Conservation (phyloP, 495 filamentous ascomycete species). For the Apodospora peruviana region DNA sequence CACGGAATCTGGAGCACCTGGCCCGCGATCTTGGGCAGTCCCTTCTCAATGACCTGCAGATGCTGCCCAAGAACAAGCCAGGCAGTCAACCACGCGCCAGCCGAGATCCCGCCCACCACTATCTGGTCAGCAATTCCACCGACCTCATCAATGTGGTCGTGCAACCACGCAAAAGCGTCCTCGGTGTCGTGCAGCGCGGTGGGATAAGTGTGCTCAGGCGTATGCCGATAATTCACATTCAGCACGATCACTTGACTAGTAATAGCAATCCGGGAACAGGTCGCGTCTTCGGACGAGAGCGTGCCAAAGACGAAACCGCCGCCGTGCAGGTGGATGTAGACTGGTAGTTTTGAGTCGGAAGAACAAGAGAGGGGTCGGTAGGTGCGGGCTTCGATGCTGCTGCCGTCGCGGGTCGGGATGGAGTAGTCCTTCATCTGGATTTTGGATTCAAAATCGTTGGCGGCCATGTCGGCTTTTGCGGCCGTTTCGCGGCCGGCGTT, state of each 20-base stretch:
- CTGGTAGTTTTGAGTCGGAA: conserved; percentile 40
- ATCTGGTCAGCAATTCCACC: conserved; percentile 30
- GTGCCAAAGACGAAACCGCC: conserved; percentile 46
- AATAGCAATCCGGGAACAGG: conserved; percentile 33
- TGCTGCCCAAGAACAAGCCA: conserved; percentile 31
- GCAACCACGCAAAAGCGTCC: conserved; percentile 43
- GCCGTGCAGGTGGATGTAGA: conserved; percentile 46
- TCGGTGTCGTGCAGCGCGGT: conserved; percentile 40
- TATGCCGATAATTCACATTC: conserved; percentile 46
- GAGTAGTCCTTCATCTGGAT: conserved; percentile 28
- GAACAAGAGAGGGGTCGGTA: conserved; percentile 41
- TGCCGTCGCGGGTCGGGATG: conserved; percentile 37
- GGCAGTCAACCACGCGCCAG: conserved; percentile 39
- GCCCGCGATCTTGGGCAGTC: conserved; percentile 28
- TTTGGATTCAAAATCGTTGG: conserved; percentile 19
- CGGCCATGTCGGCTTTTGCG: conserved; percentile 23
- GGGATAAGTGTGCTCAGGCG: conserved; percentile 37
- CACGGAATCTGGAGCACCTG: conserved; percentile 41
- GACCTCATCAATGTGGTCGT: conserved; percentile 27
- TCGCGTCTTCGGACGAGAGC: conserved; percentile 41
- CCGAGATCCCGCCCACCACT: conserved; percentile 43
- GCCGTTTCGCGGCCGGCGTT: conserved; percentile 32
- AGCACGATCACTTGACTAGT: conserved; percentile 26
- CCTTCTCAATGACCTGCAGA: conserved; percentile 13
- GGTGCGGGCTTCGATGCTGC: conserved; percentile 34